Percentiles rank a stretch among this genome's conserved stretches.
Conservation (phyloP, 768 basidiomycete genomes). For the Suillus discolor region DNA sequence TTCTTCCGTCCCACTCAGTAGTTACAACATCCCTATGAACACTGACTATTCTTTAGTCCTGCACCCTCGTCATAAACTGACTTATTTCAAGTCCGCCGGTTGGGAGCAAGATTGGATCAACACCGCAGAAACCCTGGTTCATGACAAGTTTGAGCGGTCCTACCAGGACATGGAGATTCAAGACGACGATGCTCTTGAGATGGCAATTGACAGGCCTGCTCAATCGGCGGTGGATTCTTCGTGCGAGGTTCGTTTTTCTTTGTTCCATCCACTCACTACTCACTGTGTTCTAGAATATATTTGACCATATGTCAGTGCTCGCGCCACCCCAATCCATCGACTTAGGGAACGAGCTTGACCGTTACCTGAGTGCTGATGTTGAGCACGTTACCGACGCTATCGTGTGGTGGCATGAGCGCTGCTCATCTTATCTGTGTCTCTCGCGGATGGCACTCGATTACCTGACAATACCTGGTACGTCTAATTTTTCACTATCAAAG, state of each 20-base stretch:
- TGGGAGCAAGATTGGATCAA: conserved; percentile 32
- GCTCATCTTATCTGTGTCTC: conserved; percentile 28
- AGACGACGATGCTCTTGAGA: not conserved
- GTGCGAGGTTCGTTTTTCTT: not conserved
- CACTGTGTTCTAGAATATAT: conserved; percentile 25
- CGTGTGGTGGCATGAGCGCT: conserved; percentile 32
- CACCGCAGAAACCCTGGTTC: conserved; percentile 19
- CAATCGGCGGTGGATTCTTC: not conserved
- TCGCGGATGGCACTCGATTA: conserved; percentile 39
- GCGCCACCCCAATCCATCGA: conserved; percentile 18
- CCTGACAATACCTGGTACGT: conserved; percentile 33
- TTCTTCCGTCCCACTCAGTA: not conserved
- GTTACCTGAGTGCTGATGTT: conserved; percentile 28
- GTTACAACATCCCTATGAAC: not conserved
- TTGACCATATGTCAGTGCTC: conserved; percentile 29
- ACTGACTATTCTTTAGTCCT: conserved; percentile 24
- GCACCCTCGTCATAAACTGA: conserved; percentile 32
- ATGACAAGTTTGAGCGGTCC: conserved; percentile 19
- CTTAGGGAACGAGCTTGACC: conserved; percentile 28
- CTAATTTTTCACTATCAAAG: conserved; percentile 11
- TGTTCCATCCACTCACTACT: not conserved
- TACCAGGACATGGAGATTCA: not conserved
- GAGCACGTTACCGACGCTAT: conserved; percentile 28
- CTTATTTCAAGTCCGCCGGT: conserved; percentile 28
- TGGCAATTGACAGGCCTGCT: not conserved